phyloP scores from a whole-genome alignment of 352 stramenopile genomes.

The Detonula confervacea region DNA sequence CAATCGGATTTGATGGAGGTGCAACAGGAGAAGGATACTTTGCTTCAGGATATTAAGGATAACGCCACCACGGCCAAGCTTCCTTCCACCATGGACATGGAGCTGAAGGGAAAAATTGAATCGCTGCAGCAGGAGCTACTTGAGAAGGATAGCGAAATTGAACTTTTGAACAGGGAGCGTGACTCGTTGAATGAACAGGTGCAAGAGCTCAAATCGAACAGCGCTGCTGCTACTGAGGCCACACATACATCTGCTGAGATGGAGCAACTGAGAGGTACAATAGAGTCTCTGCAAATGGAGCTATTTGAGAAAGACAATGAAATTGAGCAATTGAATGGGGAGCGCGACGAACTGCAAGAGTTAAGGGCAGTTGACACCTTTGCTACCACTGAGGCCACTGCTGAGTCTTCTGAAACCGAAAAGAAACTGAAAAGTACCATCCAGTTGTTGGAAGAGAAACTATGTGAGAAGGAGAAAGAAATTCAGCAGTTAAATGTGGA shows the following conservation, averaged over 20 bases:
- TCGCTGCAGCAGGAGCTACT: slow-evolving; percentile 11
- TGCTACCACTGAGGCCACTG: too few species aligned
- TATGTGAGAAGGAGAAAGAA: too few species aligned
- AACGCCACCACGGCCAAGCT: too few species aligned
- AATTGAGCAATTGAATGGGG: slow-evolving; percentile 36
- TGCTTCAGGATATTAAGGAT: neutral
- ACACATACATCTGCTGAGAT: too few species aligned
- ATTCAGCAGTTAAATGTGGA: too few species aligned
- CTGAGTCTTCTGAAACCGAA: too few species aligned
- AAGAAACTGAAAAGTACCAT: too few species aligned
- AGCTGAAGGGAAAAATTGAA: slow-evolving; percentile 7
- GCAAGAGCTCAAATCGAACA: slow-evolving; percentile 11
- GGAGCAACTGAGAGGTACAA: slow-evolving; percentile 11
- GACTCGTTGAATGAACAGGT: slow-evolving; percentile 22
- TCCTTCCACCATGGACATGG: too few species aligned
- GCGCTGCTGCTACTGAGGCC: slow-evolving; percentile 1
- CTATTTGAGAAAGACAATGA: slow-evolving; percentile 28
- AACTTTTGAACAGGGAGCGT: too few species aligned
- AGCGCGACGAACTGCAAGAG: too few species aligned
- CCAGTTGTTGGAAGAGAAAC: too few species aligned
- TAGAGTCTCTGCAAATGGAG: slow-evolving; percentile 29
- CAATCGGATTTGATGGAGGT: slow-evolving; percentile 29
- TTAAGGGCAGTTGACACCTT: too few species aligned
- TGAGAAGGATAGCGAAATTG: neutral
- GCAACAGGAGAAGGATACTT: slow-evolving; percentile 10